These are phyloP conservation scores for Cladophialophora yegresii DNA, from an alignment of 2,329 filamentous ascomycete genomes.

Conservation along the genomic window DNA sequence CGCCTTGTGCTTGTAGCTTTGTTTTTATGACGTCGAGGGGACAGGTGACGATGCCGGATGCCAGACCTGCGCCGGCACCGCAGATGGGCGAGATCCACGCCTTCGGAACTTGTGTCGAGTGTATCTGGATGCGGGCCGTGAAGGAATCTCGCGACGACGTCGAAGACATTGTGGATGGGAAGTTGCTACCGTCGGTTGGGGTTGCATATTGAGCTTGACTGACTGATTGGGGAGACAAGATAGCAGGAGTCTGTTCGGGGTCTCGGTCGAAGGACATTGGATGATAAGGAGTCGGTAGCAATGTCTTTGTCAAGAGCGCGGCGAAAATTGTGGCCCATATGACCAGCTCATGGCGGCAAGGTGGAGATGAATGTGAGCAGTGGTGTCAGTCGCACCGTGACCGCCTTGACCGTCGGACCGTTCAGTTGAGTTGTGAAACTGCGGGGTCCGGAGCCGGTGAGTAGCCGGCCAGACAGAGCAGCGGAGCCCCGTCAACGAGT, in stretches of 20 bases:
- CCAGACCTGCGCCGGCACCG: slow-evolving; percentile 85
- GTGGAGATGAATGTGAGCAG: slow-evolving; percentile 1
- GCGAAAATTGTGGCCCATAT: slow-evolving; percentile 18
- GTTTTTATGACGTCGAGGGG: slow-evolving; percentile 99
- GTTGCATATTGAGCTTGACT: slow-evolving; percentile 36
- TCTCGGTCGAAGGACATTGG: slow-evolving; percentile 36
- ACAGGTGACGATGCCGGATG: slow-evolving; percentile 91
- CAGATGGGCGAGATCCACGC: slow-evolving; percentile 75
- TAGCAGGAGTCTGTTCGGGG: slow-evolving; percentile 30
- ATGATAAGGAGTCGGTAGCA: not conserved
- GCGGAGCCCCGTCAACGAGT: slow-evolving; percentile 28
- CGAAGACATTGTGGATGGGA: slow-evolving; percentile 36
- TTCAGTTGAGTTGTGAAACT: slow-evolving; percentile 23
- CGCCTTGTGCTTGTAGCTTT: slow-evolving; percentile 92
- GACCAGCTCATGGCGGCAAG: slow-evolving; percentile 28
- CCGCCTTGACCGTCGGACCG: slow-evolving; percentile 9
- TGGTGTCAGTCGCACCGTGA: slow-evolving; percentile 25
- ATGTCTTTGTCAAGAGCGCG: slow-evolving; percentile 8
- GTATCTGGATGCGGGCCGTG: slow-evolving; percentile 44
- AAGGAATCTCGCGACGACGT: slow-evolving; percentile 38
- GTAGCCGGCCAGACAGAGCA: slow-evolving; percentile 25
- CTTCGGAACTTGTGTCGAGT: slow-evolving; percentile 55
- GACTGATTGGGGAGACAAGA: slow-evolving; percentile 28
- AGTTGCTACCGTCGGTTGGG: slow-evolving; percentile 31
- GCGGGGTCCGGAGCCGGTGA: slow-evolving; percentile 35